phyloP scores from a whole-genome alignment of 2,329 filamentous ascomycete genomes.

The Xylariaceae sp. region DNA sequence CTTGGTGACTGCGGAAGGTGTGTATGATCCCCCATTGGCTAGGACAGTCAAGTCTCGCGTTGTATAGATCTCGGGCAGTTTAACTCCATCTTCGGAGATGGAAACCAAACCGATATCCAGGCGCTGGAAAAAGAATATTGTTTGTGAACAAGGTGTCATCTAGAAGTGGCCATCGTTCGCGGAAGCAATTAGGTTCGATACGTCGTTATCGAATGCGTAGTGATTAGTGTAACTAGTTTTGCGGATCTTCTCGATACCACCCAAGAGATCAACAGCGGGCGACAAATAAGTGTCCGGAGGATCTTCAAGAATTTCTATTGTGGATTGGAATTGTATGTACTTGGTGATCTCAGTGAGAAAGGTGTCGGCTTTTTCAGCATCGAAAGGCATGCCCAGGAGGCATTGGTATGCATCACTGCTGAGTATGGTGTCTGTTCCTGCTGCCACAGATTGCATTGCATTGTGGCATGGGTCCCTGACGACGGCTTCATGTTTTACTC shows the following conservation, averaged over 20 bases:
- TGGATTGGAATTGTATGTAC: constrained; percentile 11
- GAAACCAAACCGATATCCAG: constrained; percentile 3
- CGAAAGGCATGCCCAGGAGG: constrained; percentile 4
- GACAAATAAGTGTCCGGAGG: constrained; percentile 8
- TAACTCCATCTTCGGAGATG: constrained; percentile 3
- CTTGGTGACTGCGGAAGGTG: not conserved
- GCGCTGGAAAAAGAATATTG: constrained; percentile 4
- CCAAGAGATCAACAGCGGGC: constrained; percentile 5
- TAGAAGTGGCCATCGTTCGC: constrained; percentile 10
- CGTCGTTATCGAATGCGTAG: constrained; percentile 6
- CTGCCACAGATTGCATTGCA: too few relatives aligned
- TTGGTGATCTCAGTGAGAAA: constrained; percentile 9
- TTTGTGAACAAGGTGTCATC: constrained; percentile 3
- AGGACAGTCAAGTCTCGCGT: constrained; percentile 1
- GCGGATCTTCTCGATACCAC: constrained; percentile 7
- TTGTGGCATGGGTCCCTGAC: too few relatives aligned
- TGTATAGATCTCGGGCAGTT: constrained; percentile 3
- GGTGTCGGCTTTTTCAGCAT: not conserved
- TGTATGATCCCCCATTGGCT: not conserved
- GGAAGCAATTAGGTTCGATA: constrained; percentile 1
- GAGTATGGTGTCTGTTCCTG: too few relatives aligned
- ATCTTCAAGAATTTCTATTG: constrained; percentile 5
- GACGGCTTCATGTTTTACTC: too few relatives aligned
- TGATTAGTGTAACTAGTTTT: constrained; percentile 6
- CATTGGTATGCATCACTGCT: too few relatives aligned